Evolutionary conservation across 192 early-diverging fungal genomes (phyloP).

Genomic region (Paraglomus brasilianum): DNA sequence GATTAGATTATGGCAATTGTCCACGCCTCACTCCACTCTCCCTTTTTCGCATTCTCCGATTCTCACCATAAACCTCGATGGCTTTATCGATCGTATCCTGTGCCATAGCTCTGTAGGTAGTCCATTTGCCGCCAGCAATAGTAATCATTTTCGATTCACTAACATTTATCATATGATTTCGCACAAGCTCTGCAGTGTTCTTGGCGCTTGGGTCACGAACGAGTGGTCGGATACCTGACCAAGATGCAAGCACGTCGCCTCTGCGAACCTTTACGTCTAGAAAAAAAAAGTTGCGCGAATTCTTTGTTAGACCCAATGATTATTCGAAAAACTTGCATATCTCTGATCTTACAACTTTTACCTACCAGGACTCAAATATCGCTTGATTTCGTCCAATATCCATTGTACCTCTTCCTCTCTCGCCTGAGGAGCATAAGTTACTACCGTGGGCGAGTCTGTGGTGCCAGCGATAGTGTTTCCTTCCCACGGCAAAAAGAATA

Average conservation of each 20-base stretch:
- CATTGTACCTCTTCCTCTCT: constrained; percentile 93
- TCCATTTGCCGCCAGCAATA: constrained; percentile 99
- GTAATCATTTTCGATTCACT: constrained; percentile 79
- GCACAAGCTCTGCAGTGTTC: constrained; percentile 89
- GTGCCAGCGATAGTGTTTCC: constrained; percentile 95
- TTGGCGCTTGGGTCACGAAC: constrained; percentile 93
- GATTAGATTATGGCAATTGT: not conserved
- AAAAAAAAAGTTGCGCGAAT: not conserved
- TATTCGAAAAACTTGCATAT: no score
- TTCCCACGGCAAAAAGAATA: constrained; percentile 98
- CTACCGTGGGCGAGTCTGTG: constrained; percentile 86
- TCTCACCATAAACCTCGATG: constrained; percentile 61
- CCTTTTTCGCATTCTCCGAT: not conserved
- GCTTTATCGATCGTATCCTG: constrained; percentile 91
- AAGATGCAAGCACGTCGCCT: constrained; percentile 95
- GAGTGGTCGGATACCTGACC: constrained; percentile 95
- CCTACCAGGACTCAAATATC: constrained; percentile 76
- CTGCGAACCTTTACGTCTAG: constrained; percentile 93
- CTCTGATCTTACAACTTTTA: not conserved
- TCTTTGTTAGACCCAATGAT: constrained; percentile 6
- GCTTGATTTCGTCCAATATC: constrained; percentile 90
- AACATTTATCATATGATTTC: constrained; percentile 97
- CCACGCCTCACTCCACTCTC: no score
- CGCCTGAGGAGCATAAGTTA: constrained; percentile 82
- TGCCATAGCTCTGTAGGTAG: constrained; percentile 97